These are phyloP conservation scores for Stenocarpella maydis DNA, from an alignment of 2,329 filamentous ascomycete species.

Conservation along the genomic window DNA sequence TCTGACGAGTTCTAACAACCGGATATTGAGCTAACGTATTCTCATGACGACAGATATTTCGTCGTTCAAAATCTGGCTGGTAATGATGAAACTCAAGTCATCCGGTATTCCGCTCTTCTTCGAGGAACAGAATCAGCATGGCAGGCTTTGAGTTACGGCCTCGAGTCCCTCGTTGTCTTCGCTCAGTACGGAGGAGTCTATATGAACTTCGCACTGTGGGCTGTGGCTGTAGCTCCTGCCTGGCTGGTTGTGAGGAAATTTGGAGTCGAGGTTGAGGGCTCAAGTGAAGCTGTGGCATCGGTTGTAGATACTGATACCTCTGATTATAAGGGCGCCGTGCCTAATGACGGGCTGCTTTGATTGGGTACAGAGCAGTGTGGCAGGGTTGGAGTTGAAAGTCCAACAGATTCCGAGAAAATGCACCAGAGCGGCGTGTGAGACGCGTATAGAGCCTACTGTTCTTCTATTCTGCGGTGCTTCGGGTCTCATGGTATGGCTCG, in stretches of 20 bases:
- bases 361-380: neutral
- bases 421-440: neutral
- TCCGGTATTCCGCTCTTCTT: conserved; percentile 73
- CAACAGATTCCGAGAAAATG: neutral
- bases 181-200: conserved; percentile 73
- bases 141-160: conserved; percentile 76
- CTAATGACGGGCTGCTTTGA: neutral
- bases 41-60: conserved; percentile 63
- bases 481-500: too few species aligned
- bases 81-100: conserved; percentile 66
- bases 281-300: neutral
- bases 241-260: conserved; percentile 62
- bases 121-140: conserved; percentile 76
- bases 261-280: conserved; percentile 1
- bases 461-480: neutral
- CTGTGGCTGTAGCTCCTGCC: conserved; percentile 66
- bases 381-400: neutral
- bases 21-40: neutral
- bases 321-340: neutral
- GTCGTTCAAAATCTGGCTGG: conserved; percentile 71
- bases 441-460: neutral
- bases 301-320: neutral
- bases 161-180: conserved; percentile 69
- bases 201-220: conserved; percentile 76
- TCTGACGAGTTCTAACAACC: neutral